These are phyloP conservation scores for Leucoagaricus sp. DNA, from an alignment of 1,284 basidiomycete genomes.

Conservation along the genomic window DNA sequence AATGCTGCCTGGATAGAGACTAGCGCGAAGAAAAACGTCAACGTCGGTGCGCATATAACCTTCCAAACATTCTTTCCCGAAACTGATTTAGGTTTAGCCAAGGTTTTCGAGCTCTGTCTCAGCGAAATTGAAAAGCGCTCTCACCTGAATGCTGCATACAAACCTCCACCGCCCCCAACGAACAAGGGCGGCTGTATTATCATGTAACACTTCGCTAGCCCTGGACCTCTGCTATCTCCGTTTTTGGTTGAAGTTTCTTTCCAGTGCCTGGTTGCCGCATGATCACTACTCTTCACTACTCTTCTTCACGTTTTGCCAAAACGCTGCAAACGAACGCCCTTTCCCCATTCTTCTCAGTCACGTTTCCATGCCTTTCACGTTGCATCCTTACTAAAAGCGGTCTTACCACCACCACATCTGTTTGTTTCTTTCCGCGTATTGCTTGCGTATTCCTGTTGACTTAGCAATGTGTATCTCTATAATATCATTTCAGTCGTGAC, in stretches of 20 bases:
- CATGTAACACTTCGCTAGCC: conserved; percentile 10
- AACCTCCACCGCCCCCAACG: conserved; percentile 8
- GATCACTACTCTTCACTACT: conserved; percentile 3
- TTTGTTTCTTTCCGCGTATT: neutral
- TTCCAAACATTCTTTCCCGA: conserved; percentile 7
- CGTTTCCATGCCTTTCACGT: neutral
- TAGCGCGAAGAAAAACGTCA: conserved; percentile 85
- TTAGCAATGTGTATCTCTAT: neutral
- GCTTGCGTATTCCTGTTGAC: neutral
- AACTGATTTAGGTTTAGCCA: conserved; percentile 45
- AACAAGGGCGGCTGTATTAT: conserved; percentile 17
- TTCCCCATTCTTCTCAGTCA: neutral
- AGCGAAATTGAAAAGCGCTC: conserved; percentile 82
- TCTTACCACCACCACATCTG: neutral
- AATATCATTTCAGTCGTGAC: neutral
- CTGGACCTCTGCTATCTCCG: neutral
- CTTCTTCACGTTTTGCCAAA: conserved; percentile 1
- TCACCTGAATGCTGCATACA: conserved; percentile 18
- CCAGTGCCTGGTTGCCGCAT: neutral
- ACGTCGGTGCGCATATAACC: conserved; percentile 69
- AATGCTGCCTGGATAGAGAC: conserved; percentile 85
- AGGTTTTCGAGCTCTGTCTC: conserved; percentile 87
- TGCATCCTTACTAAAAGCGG: neutral
- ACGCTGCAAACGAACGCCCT: neutral
- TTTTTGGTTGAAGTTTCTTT: neutral